A percentile compares a stretch with the other conserved stretches of the same genome.
These are phyloP conservation scores for Sordaria brevicollis DNA, from an alignment of 495 filamentous ascomycete species.

Conservation along the genomic window DNA sequence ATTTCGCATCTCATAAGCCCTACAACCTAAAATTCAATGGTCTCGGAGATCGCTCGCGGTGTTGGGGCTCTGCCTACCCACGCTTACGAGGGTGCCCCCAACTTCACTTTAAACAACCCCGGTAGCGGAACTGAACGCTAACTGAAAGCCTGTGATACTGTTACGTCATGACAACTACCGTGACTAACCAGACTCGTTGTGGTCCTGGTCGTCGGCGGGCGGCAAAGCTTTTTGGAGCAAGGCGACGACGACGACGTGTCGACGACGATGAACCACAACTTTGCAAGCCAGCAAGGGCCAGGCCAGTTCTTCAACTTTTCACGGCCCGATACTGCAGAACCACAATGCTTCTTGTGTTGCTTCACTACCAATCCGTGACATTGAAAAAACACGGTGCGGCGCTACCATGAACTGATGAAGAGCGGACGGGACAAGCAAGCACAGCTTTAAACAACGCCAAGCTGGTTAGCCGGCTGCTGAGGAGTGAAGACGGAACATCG, in stretches of 20 bases:
- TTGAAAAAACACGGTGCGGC: not conserved
- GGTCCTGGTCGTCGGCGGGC: not conserved
- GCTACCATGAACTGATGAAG: not conserved
- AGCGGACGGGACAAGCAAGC: not conserved
- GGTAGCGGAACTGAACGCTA: not conserved
- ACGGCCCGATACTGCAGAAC: not conserved
- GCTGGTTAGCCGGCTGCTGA: not conserved
- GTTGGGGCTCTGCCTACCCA: not conserved
- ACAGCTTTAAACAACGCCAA: not conserved
- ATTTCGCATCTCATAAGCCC: not conserved
- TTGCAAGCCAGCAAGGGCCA: not conserved
- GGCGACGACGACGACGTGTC: not conserved
- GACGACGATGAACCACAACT: not conserved
- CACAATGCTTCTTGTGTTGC: not conserved
- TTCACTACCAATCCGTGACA: not conserved
- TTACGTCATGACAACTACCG: not conserved
- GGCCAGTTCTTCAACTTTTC: not conserved
- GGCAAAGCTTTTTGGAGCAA: not conserved
- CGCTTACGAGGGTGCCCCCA: not conserved
- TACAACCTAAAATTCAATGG: not conserved
- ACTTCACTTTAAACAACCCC: not conserved
- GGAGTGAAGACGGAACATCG: not conserved
- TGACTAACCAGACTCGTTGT: not conserved
- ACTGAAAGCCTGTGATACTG: not conserved
- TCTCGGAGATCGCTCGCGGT: not conserved